phyloP scores from a whole-genome alignment of 495 filamentous ascomycete species.

The Bacidia gigantensis region DNA sequence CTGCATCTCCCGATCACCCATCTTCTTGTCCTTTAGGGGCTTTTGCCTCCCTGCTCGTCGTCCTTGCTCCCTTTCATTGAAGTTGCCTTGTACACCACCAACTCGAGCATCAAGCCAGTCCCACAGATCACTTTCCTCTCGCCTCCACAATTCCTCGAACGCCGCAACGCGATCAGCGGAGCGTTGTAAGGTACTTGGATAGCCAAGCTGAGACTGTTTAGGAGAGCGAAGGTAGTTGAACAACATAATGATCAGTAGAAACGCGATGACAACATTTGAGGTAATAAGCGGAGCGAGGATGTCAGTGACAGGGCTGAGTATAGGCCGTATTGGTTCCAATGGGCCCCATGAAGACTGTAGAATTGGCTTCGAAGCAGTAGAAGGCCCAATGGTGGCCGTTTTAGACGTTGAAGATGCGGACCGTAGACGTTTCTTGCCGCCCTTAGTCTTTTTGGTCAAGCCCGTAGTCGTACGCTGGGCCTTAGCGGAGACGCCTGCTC shows the following conservation, averaged over 20 bases:
- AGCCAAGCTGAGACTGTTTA: conserved; percentile 18
- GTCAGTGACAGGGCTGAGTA: conserved; percentile 57
- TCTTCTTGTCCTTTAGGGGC: conserved; percentile 47
- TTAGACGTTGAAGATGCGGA: conserved; percentile 32
- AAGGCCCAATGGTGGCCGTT: conserved; percentile 28
- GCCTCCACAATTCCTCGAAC: conserved; percentile 87
- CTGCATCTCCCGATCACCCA: conserved; percentile 68
- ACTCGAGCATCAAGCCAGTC: conserved; percentile 87
- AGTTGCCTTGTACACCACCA: conserved; percentile 53
- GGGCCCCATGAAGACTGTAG: conserved; percentile 53
- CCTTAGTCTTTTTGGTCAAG: conserved; percentile 33
- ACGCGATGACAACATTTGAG: conserved; percentile 48
- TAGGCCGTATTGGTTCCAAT: conserved; percentile 58
- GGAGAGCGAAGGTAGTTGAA: conserved; percentile 36
- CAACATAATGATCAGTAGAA: conserved; percentile 43
- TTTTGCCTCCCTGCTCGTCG: conserved; percentile 27
- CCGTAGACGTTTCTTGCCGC: conserved; percentile 41
- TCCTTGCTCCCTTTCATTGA: conserved; percentile 18
- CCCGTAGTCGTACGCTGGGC: conserved; percentile 36
- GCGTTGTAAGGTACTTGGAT: conserved; percentile 10
- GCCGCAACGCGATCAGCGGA: conserved; percentile 58
- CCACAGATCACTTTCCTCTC: conserved; percentile 87
- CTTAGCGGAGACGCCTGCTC: conserved; percentile 47
- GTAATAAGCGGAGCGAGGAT: conserved; percentile 57
- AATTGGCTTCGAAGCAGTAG: conserved; percentile 11